Evolutionary conservation across 345 rosid species (phyloP).

Genomic region (Syzygium oleosum): DNA sequence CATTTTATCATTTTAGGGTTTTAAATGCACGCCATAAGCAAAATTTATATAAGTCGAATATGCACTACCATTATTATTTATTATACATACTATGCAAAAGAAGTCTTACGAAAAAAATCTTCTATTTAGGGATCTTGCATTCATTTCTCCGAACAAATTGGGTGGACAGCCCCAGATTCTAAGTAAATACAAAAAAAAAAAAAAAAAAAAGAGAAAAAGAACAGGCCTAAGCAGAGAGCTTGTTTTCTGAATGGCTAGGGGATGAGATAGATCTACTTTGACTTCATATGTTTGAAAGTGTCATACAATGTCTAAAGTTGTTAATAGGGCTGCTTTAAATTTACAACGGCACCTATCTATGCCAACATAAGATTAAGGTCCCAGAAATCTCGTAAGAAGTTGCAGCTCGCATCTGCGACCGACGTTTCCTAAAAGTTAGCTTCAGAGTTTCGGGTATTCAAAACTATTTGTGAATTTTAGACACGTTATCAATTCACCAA

Average conservation of each 20-base stretch:
- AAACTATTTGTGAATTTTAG: neutral
- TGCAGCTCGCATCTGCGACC: neutral
- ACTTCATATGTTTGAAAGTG: rapidly evolving
- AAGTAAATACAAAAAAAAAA: neutral
- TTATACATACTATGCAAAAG: neutral
- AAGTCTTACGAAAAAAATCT: neutral
- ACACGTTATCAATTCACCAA: neutral
- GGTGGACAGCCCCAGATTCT: neutral
- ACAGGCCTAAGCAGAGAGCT: neutral
- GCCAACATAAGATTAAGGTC: neutral
- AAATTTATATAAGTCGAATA: neutral
- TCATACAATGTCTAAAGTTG: neutral
- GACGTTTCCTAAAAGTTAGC: neutral
- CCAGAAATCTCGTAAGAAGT: neutral
- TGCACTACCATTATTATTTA: neutral
- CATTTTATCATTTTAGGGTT: neutral
- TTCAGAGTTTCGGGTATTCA: neutral
- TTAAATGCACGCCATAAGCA: neutral
- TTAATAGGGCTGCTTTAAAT: neutral
- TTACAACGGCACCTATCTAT: neutral
- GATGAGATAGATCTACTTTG: neutral
- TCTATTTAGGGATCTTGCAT: neutral
- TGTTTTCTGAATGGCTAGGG: rapidly evolving
- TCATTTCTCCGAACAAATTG: neutral
- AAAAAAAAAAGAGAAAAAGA: rapidly evolving